Conservation (phyloP, 208 protist genomes). For the Naegleria fowleri region DNA sequence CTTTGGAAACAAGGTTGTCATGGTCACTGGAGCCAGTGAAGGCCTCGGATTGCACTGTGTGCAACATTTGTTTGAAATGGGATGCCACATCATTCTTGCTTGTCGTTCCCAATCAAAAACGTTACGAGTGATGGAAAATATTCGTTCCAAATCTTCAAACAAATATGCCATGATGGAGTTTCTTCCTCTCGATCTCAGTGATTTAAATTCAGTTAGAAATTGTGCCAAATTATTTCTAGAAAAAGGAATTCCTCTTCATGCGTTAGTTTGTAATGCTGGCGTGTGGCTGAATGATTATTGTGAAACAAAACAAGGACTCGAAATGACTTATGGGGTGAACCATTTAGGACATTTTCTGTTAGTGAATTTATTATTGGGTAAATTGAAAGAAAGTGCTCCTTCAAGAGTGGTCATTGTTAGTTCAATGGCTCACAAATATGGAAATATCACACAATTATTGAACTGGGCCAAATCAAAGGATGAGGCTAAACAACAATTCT, state of each 20-base stretch:
- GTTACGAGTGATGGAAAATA: conserved; percentile 44
- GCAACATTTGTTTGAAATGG: conserved; percentile 43
- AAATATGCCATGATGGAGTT: neutral
- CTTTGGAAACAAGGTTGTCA: too few relatives aligned
- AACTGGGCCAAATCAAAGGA: neutral
- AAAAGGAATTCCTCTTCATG: neutral
- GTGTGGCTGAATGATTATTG: neutral
- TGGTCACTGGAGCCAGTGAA: conserved; percentile 64
- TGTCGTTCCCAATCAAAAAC: conserved; percentile 46
- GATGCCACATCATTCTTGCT: conserved; percentile 61
- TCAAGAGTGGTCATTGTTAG: neutral
- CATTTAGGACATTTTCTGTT: neutral
- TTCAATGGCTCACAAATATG: neutral
- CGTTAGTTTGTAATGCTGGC: conserved; percentile 26
- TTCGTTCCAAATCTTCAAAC: neutral
- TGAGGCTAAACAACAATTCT: neutral
- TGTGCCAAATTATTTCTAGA: conserved; percentile 11
- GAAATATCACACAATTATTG: neutral
- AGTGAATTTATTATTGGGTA: neutral
- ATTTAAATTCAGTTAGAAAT: neutral
- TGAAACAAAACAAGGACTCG: neutral
- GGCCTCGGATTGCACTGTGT: conserved; percentile 68
- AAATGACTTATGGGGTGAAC: neutral
- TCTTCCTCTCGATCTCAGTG: neutral
- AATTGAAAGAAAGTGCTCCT: neutral